Conservation (phyloP, 179 eudicot species). For the Patellifolia procumbens region DNA sequence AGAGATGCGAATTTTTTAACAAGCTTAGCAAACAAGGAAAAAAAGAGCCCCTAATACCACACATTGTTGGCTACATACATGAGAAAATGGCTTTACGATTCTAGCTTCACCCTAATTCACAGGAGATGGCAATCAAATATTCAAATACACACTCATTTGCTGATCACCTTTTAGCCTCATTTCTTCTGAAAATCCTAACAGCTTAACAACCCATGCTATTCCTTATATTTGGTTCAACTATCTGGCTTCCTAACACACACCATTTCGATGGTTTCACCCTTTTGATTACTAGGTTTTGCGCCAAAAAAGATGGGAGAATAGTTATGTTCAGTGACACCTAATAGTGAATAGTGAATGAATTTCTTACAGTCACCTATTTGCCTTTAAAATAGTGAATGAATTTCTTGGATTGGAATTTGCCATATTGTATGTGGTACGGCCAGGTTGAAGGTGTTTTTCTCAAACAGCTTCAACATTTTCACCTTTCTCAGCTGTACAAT, state of each 20-base stretch:
- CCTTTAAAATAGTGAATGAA: too few species aligned
- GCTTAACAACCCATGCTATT: neutral
- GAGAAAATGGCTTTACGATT: neutral
- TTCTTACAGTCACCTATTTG: too few species aligned
- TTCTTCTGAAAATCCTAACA: neutral
- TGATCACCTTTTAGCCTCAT: neutral
- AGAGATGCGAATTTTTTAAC: neutral
- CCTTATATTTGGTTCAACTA: neutral
- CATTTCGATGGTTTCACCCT: neutral
- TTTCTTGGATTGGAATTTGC: too few species aligned
- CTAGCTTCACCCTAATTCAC: neutral
- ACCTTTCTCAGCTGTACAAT: too few species aligned
- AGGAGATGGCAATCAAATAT: neutral
- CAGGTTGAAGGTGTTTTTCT: too few species aligned
- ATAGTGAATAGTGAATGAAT: neutral
- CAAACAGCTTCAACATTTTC: too few species aligned
- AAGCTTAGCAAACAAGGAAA: neutral
- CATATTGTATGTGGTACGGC: too few species aligned
- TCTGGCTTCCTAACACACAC: neutral
- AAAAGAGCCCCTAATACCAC: neutral
- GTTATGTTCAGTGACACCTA: neutral
- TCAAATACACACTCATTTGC: neutral
- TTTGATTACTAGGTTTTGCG: neutral
- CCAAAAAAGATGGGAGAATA: conserved; percentile 1
- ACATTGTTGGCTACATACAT: neutral